Evolutionary conservation across 2,329 filamentous ascomycete genomes (phyloP).

Genomic region (Colletotrichum falcatum): DNA sequence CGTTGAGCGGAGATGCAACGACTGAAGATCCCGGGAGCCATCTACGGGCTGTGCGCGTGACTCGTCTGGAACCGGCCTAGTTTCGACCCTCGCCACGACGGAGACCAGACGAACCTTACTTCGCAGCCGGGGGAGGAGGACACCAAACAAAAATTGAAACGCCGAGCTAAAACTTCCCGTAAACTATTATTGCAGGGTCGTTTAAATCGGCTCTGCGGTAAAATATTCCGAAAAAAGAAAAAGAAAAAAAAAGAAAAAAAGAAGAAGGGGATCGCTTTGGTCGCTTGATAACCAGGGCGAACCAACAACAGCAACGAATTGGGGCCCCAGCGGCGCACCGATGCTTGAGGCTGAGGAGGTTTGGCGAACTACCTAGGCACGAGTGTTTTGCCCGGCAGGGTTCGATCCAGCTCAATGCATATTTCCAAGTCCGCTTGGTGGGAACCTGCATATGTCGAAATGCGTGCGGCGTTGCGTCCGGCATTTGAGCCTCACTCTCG

Average conservation of each 20-base stretch:
- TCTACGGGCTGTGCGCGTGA: neutral
- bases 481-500: neutral
- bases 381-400: neutral
- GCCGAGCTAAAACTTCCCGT: too few species aligned
- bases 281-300: neutral
- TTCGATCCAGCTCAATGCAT: neutral
- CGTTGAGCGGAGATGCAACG: neutral
- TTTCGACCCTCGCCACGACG: neutral
- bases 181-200: neutral
- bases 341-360: neutral
- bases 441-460: neutral
- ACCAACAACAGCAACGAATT: too few species aligned
- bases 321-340: neutral
- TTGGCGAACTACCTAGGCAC: neutral
- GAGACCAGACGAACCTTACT: constrained; percentile 1
- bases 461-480: neutral
- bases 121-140: neutral
- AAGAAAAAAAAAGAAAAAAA: too few species aligned
- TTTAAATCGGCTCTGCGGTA: neutral
- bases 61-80: neutral
- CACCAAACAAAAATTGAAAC: neutral
- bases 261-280: too few species aligned
- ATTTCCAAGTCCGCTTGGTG: neutral
- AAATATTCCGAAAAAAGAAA: too few species aligned
- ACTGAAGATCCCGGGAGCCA: neutral